Evolutionary conservation across 306 rosid genomes (phyloP), one percentile per base, ranked within the genome.

Genomic region (Lathyrus aphaca): DNA sequence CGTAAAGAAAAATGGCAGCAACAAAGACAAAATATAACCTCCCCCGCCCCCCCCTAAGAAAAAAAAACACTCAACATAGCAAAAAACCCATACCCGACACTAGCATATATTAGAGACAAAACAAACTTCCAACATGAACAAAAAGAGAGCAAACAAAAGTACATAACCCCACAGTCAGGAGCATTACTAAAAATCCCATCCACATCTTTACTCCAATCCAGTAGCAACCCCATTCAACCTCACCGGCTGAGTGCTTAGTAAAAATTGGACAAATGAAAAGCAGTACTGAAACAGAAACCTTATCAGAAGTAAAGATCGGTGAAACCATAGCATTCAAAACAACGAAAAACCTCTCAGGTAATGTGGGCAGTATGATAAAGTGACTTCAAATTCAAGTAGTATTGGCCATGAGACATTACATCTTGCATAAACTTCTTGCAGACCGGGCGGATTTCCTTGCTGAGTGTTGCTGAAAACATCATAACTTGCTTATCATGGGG

Each of bases 361-460:
- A 73, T 78, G 82, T 38, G 83, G 68, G 77, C 76, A 88, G 71
- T 75, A 83, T 84, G 86, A 82, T 88, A 88, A 87, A 84, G 80
- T 85, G 86, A 87, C 92, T 81, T 86, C 87, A 61, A 90, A 92
- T 92, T 80, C 87, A 78, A 93, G 93, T 83, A 86, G 83, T 63
- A 81, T 86, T 87, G 90, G 96, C 91, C 90, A 90, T 80, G 84
- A 85, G 69, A 91, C 88, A 91, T 94, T 94, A 94, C 99, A 87
- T 94, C 99, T 94, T 94, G 99, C 99, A 94, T 94, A 72, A 94
- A 94, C 74, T 91, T 94, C 86, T 94, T 91, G 97, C 99, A 94
- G 84, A 94, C 97, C 17, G 99, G 99, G 14, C 99, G 99, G 68
- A 94, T 94, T 69, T 94, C 99, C 85, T 94, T 94, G 97, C 97